phyloP scores from a whole-genome alignment of 2,329 filamentous ascomycete species.

The Ascochyta koolunga region DNA sequence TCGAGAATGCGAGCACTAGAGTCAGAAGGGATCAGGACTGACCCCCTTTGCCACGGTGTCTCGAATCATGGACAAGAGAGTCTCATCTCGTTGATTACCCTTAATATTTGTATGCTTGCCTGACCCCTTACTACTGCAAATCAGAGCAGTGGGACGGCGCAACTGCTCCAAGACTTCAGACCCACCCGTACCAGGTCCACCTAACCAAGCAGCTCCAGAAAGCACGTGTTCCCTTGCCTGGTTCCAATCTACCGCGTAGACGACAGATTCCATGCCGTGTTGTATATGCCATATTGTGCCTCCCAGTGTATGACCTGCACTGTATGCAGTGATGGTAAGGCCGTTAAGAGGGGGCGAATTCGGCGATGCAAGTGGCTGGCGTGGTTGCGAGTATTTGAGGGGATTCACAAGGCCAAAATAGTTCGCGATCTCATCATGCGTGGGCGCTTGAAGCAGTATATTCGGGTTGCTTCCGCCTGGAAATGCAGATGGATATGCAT shows the following conservation, averaged over 20 bases:
- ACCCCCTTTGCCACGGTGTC: slow-evolving; percentile 83
- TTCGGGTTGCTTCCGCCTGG: slow-evolving; percentile 52
- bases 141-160: slow-evolving; percentile 88
- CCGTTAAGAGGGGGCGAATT: slow-evolving; percentile 90
- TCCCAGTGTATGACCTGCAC: slow-evolving; percentile 92
- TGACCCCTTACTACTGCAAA: slow-evolving; percentile 86
- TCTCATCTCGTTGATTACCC: slow-evolving; percentile 81
- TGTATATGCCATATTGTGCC: slow-evolving; percentile 99
- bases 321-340: slow-evolving; percentile 94
- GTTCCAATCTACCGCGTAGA: slow-evolving; percentile 98
- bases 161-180: slow-evolving; percentile 93
- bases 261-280: slow-evolving; percentile 93
- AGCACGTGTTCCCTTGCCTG: slow-evolving; percentile 96
- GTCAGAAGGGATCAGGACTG: slow-evolving; percentile 90
- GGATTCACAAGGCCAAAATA: slow-evolving; percentile 92
- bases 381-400: slow-evolving; percentile 95
- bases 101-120: slow-evolving; percentile 74
- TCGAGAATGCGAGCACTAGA: slow-evolving; percentile 95
- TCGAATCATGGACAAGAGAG: slow-evolving; percentile 79
- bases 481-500: slow-evolving; percentile 58
- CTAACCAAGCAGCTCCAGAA: slow-evolving; percentile 91
- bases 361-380: slow-evolving; percentile 84
- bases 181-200: slow-evolving; percentile 77
- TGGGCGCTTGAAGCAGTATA: slow-evolving; percentile 72
- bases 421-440: slow-evolving; percentile 83